A percentile compares a stretch with the other conserved stretches of the same genome.
Evolutionary conservation across 345 rosid species (phyloP).

Genomic region (Pistacia atlantica): DNA sequence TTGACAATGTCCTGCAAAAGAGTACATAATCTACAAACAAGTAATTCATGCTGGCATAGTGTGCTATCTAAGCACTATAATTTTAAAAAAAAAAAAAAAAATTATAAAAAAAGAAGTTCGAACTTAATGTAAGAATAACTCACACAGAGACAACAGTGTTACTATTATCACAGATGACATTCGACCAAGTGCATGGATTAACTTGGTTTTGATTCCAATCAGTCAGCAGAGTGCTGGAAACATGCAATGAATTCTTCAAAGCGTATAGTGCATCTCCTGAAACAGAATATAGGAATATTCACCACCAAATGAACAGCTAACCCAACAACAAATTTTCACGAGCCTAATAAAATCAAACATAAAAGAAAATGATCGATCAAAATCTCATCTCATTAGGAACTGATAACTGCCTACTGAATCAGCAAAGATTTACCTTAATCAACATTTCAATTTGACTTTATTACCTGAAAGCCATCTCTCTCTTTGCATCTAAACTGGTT

Average conservation of each 20-base stretch:
- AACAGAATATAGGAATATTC: slow-evolving; percentile 27
- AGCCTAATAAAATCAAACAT: neutral
- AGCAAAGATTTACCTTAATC: neutral
- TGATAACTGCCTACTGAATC: neutral
- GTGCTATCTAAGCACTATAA: neutral
- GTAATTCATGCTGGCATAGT: slow-evolving; percentile 8
- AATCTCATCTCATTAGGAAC: neutral
- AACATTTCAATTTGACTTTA: neutral
- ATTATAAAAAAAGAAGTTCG: neutral
- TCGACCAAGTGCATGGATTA: slow-evolving; percentile 93
- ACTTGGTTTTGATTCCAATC: slow-evolving; percentile 91
- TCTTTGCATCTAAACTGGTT: neutral
- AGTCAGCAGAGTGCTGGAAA: slow-evolving; percentile 46
- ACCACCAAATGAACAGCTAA: slow-evolving; percentile 25
- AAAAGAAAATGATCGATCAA: slow-evolving; percentile 5
- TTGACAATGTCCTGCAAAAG: slow-evolving; percentile 70
- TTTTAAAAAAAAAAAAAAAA: neutral
- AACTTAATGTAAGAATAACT: slow-evolving; percentile 30
- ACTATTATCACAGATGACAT: slow-evolving; percentile 60
- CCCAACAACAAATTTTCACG: neutral
- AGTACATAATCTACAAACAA: slow-evolving; percentile 14
- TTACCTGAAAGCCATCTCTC: neutral
- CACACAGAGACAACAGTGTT: slow-evolving; percentile 72
- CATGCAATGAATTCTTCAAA: slow-evolving; percentile 54
- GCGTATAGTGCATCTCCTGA: slow-evolving; percentile 77